Evolutionary conservation across 1,284 basidiomycete species (phyloP).

Genomic region (Boletus mariae): DNA sequence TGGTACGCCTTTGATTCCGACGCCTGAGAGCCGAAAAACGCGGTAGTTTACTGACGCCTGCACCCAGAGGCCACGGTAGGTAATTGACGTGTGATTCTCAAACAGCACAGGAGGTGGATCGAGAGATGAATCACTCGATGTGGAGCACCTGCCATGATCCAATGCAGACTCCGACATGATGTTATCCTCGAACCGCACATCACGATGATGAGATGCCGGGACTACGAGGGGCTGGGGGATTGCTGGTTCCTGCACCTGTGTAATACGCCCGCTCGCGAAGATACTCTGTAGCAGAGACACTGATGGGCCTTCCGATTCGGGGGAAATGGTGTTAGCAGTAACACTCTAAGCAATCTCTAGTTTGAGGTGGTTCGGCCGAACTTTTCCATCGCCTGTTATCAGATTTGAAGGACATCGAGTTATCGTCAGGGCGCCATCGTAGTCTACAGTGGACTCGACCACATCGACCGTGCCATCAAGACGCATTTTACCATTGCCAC

Average conservation of each 20-base stretch:
- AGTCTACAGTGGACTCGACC: conserved; percentile 58
- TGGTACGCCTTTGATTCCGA: no score
- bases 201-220: conserved; percentile 28
- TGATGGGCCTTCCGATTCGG: no score
- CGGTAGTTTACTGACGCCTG: no score
- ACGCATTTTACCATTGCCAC: conserved; percentile 58
- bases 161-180: conserved; percentile 30
- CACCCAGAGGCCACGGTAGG: no score
- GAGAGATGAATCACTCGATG: conserved; percentile 30
- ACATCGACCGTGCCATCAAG: conserved; percentile 58
- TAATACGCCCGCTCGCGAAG: conserved; percentile 31
- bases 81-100: background rate
- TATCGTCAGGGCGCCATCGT: conserved; percentile 16
- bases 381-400: no score
- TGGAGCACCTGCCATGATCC: conserved; percentile 20
- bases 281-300: conserved; percentile 31
- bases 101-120: conserved; percentile 21
- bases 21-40: no score
- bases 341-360: no score
- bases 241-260: conserved; percentile 16
- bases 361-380: no score
- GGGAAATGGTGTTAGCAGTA: no score
- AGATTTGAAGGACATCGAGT: no score
- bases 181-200: conserved; percentile 36
- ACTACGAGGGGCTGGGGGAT: conserved; percentile 15